Percentiles rank a stretch among this genome's conserved stretches.
These are phyloP conservation scores for Kitagawia praeruptora DNA, from an alignment of 129 eudicot genomes.

Conservation along the genomic window DNA sequence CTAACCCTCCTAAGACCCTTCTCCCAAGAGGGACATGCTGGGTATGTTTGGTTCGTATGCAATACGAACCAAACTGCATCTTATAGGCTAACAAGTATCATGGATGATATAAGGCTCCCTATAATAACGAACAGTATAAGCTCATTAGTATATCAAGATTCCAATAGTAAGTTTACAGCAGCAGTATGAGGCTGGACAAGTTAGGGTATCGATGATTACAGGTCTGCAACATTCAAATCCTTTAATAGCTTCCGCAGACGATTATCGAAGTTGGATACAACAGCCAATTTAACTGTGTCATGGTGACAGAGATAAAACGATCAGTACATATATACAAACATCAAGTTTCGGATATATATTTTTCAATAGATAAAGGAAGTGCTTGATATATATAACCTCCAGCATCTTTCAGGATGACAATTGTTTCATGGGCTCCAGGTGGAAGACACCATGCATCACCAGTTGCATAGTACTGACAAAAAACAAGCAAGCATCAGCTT, in stretches of 20 bases:
- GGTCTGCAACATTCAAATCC: constrained; percentile 64
- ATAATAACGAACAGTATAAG: neutral
- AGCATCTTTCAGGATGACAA: constrained; percentile 50
- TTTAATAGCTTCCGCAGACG: constrained; percentile 90
- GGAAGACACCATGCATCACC: constrained; percentile 99
- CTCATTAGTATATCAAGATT: constrained; percentile 2
- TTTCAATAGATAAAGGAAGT: constrained; percentile 22
- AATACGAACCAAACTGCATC: neutral
- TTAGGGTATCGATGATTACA: constrained; percentile 41
- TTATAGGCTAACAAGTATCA: neutral
- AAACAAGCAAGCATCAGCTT: constrained; percentile 3
- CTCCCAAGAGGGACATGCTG: neutral
- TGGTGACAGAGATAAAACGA: neutral
- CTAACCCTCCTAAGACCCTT: neutral
- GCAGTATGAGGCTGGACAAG: neutral
- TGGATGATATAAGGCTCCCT: neutral
- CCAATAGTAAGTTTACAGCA: neutral
- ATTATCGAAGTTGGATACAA: constrained; percentile 90
- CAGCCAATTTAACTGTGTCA: constrained; percentile 91
- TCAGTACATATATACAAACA: neutral
- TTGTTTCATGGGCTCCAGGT: constrained; percentile 64
- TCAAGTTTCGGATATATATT: neutral
- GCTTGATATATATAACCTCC: constrained; percentile 65
- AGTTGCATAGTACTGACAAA: constrained; percentile 66
- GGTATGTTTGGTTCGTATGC: neutral